A percentile compares a stretch with the other conserved stretches of the same genome.
phyloP scores from a whole-genome alignment of 2,329 filamentous ascomycete genomes.

The Xylaria hypoxylon region DNA sequence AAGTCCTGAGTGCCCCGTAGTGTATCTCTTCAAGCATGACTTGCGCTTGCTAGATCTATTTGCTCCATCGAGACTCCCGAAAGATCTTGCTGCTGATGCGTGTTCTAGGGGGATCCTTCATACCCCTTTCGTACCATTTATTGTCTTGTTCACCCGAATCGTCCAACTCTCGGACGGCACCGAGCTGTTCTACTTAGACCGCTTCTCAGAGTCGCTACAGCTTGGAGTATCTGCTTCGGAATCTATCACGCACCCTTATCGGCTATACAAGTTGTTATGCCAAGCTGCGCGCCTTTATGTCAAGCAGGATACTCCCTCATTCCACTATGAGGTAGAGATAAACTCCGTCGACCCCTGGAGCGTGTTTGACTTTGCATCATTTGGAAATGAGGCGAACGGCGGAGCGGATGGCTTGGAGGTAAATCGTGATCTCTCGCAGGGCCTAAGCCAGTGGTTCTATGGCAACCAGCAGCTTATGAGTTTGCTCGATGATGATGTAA shows the following conservation, averaged over 20 bases:
- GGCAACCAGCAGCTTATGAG: conserved; percentile 46
- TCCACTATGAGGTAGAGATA: neutral
- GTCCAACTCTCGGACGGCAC: conserved; percentile 45
- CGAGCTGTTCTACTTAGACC: conserved; percentile 46
- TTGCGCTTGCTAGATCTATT: neutral
- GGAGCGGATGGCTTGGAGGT: conserved; percentile 1
- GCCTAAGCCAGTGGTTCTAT: conserved; percentile 45
- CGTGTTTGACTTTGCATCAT: conserved; percentile 33
- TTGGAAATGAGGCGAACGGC: conserved; percentile 20
- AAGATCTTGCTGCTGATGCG: conserved; percentile 1
- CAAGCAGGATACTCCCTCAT: conserved; percentile 19
- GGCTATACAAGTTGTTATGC: conserved; percentile 52
- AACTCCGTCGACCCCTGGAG: conserved; percentile 22
- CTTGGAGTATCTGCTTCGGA: conserved; percentile 32
- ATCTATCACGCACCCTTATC: conserved; percentile 50
- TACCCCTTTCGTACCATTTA: conserved; percentile 55
- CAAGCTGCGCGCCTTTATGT: conserved; percentile 50
- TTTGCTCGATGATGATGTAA: conserved; percentile 42
- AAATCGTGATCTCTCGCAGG: conserved; percentile 9
- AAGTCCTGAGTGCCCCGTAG: neutral
- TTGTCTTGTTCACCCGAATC: conserved; percentile 51
- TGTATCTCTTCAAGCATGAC: neutral
- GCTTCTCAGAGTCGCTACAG: conserved; percentile 51
- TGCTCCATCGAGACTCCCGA: neutral
- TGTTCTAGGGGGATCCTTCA: conserved; percentile 52